Evolutionary conservation across 176 grass and related monocot genomes (phyloP).

Genomic region (Dendrocalamus sinicus): DNA sequence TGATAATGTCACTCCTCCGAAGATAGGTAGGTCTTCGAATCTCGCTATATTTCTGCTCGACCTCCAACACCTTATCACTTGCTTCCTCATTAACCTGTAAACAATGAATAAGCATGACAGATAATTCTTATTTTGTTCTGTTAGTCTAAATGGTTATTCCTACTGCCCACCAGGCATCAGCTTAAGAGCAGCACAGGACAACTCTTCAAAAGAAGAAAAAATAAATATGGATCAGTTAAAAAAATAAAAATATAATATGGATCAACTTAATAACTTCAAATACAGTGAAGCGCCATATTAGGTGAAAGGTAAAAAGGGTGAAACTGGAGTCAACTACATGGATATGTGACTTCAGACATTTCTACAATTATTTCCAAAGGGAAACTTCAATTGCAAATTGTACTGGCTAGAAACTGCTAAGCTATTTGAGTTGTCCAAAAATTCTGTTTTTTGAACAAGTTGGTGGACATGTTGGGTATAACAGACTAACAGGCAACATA

Average conservation of each 20-base stretch:
- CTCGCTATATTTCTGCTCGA: slow-evolving; percentile 96
- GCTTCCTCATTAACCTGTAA: slow-evolving; percentile 93
- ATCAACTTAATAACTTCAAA: slow-evolving; percentile 12
- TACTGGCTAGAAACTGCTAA: background rate
- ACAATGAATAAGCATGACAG: slow-evolving; percentile 14
- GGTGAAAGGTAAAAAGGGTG: background rate
- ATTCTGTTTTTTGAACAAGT: background rate
- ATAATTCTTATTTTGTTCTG: background rate
- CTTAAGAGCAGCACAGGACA: background rate
- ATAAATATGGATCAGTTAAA: background rate
- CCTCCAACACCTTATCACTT: slow-evolving; percentile 89
- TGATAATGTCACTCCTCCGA: slow-evolving; percentile 79
- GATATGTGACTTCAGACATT: background rate
- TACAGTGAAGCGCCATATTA: background rate
- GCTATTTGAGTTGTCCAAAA: background rate
- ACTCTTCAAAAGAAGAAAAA: background rate
- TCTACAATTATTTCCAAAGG: background rate
- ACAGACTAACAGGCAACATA: background rate
- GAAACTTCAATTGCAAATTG: background rate
- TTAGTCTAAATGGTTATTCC: background rate
- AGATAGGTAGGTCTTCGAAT: slow-evolving; percentile 83
- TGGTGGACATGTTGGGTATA: background rate
- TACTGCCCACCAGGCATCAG: background rate
- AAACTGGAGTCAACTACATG: background rate
- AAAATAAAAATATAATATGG: background rate